phyloP scores from a whole-genome alignment of 257 asterid species.

The Gynochthodes officinalis region DNA sequence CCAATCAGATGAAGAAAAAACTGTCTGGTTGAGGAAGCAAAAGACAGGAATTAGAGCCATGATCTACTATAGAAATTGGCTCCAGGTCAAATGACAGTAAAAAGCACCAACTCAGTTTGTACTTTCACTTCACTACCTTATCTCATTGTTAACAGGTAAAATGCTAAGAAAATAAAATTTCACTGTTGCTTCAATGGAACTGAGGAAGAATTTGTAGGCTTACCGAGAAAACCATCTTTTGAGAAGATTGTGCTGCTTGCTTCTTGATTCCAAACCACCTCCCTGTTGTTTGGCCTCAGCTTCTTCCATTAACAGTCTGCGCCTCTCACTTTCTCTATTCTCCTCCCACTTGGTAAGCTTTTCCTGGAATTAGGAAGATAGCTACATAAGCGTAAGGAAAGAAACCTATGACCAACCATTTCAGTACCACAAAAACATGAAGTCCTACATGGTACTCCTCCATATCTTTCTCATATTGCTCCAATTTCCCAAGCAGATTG shows the following conservation, averaged over 20 bases:
- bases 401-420: constrained; percentile 2
- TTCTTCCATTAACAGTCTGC: constrained; percentile 71
- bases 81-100: not conserved
- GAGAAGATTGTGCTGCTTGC: constrained; percentile 49
- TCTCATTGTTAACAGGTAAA: not conserved
- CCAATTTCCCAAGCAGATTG: constrained; percentile 70
- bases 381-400: constrained; percentile 18
- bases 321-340: constrained; percentile 59
- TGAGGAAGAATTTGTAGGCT: constrained; percentile 20
- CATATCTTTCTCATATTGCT: constrained; percentile 88
- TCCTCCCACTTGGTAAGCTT: constrained; percentile 83
- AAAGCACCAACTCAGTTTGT: not conserved
- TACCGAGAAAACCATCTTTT: constrained; percentile 77
- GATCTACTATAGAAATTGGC: not conserved
- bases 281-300: constrained; percentile 72
- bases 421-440: constrained; percentile 8
- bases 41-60: not conserved
- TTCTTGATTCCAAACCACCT: constrained; percentile 37
- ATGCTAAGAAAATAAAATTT: not conserved
- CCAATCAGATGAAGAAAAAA: constrained; percentile 11
- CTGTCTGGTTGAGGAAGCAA: constrained; percentile 15
- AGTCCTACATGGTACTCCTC: constrained; percentile 69
- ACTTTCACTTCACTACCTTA: not conserved
- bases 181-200: not conserved
- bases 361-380: constrained; percentile 34